Evolutionary conservation across 2,329 filamentous ascomycete species (phyloP).

Genomic region (Arthrobotrys conoides): DNA sequence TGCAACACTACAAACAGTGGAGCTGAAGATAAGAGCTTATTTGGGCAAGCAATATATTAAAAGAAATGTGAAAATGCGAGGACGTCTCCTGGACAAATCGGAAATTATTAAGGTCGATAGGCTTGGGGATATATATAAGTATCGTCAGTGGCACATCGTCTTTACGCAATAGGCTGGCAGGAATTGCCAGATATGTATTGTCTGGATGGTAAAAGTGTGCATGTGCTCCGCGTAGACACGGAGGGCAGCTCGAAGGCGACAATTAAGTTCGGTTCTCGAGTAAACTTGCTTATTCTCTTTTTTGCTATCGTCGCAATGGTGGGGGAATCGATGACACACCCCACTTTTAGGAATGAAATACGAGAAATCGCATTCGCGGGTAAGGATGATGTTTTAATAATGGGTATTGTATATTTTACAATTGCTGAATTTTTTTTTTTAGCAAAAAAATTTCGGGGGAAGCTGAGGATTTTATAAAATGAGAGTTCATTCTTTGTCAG

Average conservation of each 20-base stretch:
- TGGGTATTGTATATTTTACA: conserved; percentile 6
- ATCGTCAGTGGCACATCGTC: conserved; percentile 26
- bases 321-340: conserved; percentile 21
- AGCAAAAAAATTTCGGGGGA: conserved; percentile 17
- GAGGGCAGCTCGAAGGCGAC: conserved; percentile 21
- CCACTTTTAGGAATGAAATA: conserved; percentile 23
- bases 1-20: conserved; percentile 2
- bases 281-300: conserved; percentile 28
- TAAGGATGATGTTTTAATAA: neutral
- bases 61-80: conserved; percentile 2
- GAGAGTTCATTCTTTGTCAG: conserved; percentile 19
- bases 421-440: neutral
- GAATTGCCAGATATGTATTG: conserved; percentile 29
- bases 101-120: conserved; percentile 18
- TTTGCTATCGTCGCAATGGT: conserved; percentile 18
- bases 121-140: conserved; percentile 11
- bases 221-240: conserved; percentile 22
- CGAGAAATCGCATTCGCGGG: conserved; percentile 13
- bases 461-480: conserved; percentile 17
- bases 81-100: neutral
- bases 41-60: neutral
- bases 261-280: conserved; percentile 12
- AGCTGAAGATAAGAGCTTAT: neutral
- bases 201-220: conserved; percentile 14
- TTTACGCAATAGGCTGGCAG: conserved; percentile 27